phyloP scores from a whole-genome alignment of 225 moss, liverwort and hornwort species.

The Pseudoscleropodium purum region DNA sequence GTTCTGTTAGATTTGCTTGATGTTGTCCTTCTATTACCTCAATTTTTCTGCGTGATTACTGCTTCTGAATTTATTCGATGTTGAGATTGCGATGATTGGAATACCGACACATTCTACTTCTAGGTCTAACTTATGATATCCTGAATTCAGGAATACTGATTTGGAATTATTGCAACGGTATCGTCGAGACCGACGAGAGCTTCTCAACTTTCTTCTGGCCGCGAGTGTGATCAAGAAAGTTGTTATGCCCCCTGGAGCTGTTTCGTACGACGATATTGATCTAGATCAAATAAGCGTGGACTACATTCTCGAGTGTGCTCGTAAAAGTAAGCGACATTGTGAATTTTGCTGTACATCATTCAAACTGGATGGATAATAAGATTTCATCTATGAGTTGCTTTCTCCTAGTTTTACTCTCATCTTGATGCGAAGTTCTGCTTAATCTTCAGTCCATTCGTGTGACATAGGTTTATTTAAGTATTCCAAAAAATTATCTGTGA shows the following conservation, averaged over 20 bases:
- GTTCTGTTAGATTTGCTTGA: neutral
- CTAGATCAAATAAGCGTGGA: conserved; percentile 96
- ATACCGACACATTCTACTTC: neutral
- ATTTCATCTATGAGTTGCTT: neutral
- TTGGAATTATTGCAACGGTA: conserved; percentile 80
- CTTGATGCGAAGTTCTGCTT: neutral
- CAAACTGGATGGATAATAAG: neutral
- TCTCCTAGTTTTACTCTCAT: neutral
- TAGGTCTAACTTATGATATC: conserved; percentile 1
- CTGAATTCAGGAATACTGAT: conserved; percentile 44
- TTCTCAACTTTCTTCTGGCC: conserved; percentile 71
- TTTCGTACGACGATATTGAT: conserved; percentile 84
- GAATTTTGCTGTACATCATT: neutral
- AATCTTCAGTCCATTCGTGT: neutral
- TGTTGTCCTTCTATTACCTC: neutral
- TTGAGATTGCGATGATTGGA: neutral
- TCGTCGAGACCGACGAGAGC: conserved; percentile 86
- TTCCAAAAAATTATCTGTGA: neutral
- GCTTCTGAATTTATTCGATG: neutral
- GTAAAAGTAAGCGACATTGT: conserved; percentile 38
- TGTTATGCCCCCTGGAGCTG: conserved; percentile 94
- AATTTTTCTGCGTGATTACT: neutral
- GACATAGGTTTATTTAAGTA: neutral
- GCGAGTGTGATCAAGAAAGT: conserved; percentile 95
- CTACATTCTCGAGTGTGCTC: conserved; percentile 81